A percentile compares a stretch with the other conserved stretches of the same genome.
phyloP scores from a whole-genome alignment of 768 basidiomycete genomes.

The Suillus decipiens region DNA sequence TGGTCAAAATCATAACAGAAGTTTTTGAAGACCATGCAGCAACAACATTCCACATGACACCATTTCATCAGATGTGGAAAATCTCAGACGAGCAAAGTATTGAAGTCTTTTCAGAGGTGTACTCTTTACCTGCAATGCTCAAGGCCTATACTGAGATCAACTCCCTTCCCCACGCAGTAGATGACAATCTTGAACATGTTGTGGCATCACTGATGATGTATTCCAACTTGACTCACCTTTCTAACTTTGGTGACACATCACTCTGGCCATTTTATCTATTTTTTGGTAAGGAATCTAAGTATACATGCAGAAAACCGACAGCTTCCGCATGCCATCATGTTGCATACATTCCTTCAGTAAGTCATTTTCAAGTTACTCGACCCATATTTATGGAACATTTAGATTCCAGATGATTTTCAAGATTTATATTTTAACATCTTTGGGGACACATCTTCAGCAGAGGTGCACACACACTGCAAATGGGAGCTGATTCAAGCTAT shows the following conservation, averaged over 20 bases:
- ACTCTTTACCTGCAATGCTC: neutral
- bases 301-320: slow-evolving; percentile 11
- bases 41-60: slow-evolving; percentile 23
- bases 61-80: slow-evolving; percentile 27
- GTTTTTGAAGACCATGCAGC: neutral
- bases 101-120: neutral
- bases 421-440: slow-evolving; percentile 12
- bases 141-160: slow-evolving; percentile 11
- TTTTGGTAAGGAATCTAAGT: slow-evolving; percentile 22
- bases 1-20: slow-evolving; percentile 3
- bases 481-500: too few species aligned
- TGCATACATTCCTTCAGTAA: slow-evolving; percentile 15
- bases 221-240: slow-evolving; percentile 27
- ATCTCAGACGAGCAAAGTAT: neutral
- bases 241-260: slow-evolving; percentile 16
- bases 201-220: slow-evolving; percentile 24
- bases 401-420: slow-evolving; percentile 8
- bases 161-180: slow-evolving; percentile 13
- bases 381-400: too few species aligned
- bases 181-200: slow-evolving; percentile 16
- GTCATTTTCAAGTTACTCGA: neutral
- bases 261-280: slow-evolving; percentile 22
- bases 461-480: too few species aligned
- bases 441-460: too few species aligned
- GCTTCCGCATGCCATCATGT: slow-evolving; percentile 18